Percentiles rank a stretch among this genome's conserved stretches.
These are phyloP conservation scores for Ceratobasidium sp. DNA, from an alignment of 1,284 basidiomycete genomes.

Conservation along the genomic window DNA sequence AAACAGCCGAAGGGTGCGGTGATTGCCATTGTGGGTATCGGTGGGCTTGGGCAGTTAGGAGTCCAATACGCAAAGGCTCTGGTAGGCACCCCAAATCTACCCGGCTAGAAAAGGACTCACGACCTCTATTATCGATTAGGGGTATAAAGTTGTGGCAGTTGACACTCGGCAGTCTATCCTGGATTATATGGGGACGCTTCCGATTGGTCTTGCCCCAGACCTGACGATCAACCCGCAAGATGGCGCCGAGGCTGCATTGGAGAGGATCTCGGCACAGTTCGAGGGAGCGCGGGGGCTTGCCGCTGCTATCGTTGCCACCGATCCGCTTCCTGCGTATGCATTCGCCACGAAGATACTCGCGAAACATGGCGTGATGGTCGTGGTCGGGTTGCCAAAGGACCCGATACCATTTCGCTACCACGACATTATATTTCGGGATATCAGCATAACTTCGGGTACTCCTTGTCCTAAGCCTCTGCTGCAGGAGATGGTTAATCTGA, in stretches of 20 bases:
- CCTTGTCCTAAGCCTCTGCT: slow-evolving; percentile 38
- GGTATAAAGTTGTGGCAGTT: slow-evolving; percentile 45
- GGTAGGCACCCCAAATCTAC: neutral
- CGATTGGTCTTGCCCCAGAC: slow-evolving; percentile 36
- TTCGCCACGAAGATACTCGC: slow-evolving; percentile 44
- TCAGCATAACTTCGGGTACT: slow-evolving; percentile 42
- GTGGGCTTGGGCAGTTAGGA: slow-evolving; percentile 42
- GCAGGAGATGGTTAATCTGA: slow-evolving; percentile 45
- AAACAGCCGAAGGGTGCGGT: slow-evolving; percentile 37
- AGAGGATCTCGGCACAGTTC: neutral
- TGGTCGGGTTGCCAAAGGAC: slow-evolving; percentile 43
- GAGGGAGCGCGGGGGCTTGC: slow-evolving; percentile 34
- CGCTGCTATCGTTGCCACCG: slow-evolving; percentile 46
- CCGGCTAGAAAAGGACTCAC: too few relatives aligned
- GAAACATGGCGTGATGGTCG: slow-evolving; percentile 46
- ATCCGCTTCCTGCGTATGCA: slow-evolving; percentile 44
- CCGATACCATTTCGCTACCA: slow-evolving; percentile 39
- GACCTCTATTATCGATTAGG: slow-evolving; percentile 21
- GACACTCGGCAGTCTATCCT: slow-evolving; percentile 46
- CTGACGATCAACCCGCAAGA: slow-evolving; percentile 41
- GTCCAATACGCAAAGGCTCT: slow-evolving; percentile 46
- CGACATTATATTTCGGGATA: slow-evolving; percentile 44
- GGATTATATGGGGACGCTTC: slow-evolving; percentile 42
- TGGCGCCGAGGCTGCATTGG: slow-evolving; percentile 15
- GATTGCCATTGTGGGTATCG: slow-evolving; percentile 46